These are phyloP conservation scores for Mycena polygramma DNA, from an alignment of 768 basidiomycete genomes.

Conservation along the genomic window DNA sequence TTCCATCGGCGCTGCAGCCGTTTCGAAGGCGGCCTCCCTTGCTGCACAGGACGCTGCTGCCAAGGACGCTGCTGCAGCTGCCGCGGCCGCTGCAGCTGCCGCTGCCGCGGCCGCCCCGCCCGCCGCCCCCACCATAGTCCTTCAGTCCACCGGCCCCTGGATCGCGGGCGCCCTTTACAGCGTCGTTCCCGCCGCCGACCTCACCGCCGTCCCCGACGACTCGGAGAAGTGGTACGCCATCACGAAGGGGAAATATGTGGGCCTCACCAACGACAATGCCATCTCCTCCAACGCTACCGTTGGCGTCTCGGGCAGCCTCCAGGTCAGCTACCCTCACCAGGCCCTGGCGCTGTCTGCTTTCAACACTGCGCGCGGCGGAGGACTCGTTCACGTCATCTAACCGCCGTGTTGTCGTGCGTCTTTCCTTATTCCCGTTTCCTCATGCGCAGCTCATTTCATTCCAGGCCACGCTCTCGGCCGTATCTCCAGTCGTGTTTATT, in stretches of 20 bases:
- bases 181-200: neutral
- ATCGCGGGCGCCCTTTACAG: neutral
- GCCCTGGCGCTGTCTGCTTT: neutral
- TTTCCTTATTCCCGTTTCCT: neutral
- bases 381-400: neutral
- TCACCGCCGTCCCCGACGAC: constrained; percentile 3
- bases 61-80: neutral
- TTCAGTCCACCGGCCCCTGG: constrained; percentile 1
- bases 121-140: neutral
- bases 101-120: no score
- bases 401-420: neutral
- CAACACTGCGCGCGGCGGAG: neutral
- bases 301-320: neutral
- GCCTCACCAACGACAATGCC: neutral
- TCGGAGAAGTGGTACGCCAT: neutral
- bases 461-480: no score
- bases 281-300: neutral
- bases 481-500: no score
- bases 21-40: neutral
- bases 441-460: neutral
- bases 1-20: neutral
- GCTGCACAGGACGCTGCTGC: no score
- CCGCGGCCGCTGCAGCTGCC: neutral
- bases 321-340: neutral
- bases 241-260: neutral